A percentile compares a stretch with the other conserved stretches of the same genome.
phyloP scores from a whole-genome alignment of 192 early-diverging fungal genomes.

The Backusella parvicylindrica region DNA sequence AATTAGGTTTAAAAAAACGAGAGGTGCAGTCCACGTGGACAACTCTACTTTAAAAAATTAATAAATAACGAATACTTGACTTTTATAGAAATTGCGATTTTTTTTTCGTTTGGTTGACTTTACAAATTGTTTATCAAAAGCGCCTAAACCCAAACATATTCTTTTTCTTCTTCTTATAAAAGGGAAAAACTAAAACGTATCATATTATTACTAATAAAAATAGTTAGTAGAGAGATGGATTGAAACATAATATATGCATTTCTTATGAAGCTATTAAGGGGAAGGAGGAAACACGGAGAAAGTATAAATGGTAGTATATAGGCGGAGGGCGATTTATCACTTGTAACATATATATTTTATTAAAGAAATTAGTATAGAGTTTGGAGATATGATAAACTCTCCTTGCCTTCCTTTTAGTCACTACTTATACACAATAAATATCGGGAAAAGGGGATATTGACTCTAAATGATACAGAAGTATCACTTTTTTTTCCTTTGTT shows the following conservation, averaged over 20 bases:
- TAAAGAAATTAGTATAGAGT: not conserved
- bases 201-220: not conserved
- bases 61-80: not conserved
- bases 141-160: not conserved
- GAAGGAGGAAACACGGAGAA: not conserved
- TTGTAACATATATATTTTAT: not conserved
- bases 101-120: not conserved
- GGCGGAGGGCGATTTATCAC: not conserved
- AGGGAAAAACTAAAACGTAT: not conserved
- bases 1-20: not conserved
- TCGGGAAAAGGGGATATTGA: not conserved
- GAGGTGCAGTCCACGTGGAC: not conserved
- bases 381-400: not conserved
- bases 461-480: not conserved
- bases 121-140: not conserved
- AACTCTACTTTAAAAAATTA: not conserved
- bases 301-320: not conserved
- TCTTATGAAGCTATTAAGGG: not conserved
- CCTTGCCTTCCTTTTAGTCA: not conserved
- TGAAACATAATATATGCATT: not conserved
- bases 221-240: not conserved
- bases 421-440: not conserved
- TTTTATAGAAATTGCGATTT: not conserved
- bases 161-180: not conserved
- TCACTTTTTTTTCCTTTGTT: not conserved